Conservation (phyloP, 345 rosid species). For the Conringia planisiliqua region DNA sequence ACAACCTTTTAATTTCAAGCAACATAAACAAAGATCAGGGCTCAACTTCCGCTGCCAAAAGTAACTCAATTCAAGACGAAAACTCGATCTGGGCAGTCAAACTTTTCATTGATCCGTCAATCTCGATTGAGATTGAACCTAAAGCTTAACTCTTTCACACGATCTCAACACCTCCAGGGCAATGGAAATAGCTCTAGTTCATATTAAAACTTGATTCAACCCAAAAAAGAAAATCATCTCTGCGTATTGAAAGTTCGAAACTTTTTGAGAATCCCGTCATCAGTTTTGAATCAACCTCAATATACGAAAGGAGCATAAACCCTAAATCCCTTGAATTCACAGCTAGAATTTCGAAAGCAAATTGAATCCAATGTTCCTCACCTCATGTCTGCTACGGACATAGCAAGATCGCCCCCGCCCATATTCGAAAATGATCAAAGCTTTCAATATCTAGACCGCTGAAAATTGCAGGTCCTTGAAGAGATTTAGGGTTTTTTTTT, state of each 20-base stretch:
- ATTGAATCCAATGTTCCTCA: conserved; percentile 12
- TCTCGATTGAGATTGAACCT: background rate
- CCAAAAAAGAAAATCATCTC: background rate
- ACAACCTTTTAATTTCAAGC: background rate
- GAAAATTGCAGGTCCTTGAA: background rate
- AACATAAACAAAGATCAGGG: background rate
- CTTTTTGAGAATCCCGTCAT: background rate
- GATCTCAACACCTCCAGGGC: background rate
- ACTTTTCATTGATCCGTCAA: background rate
- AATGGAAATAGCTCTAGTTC: background rate
- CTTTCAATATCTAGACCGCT: background rate
- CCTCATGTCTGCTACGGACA: conserved; percentile 28
- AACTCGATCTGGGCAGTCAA: background rate
- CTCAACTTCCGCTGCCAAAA: background rate
- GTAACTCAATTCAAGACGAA: background rate
- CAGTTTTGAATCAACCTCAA: background rate
- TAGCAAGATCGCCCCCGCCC: conserved; percentile 28
- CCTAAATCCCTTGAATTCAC: background rate
- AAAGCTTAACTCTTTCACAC: background rate
- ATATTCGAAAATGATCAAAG: background rate
- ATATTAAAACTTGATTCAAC: background rate
- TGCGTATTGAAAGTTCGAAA: background rate
- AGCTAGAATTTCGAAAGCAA: background rate
- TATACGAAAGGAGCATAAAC: background rate
- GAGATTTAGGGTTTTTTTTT: conserved; percentile 10